Base-by-base conservation (phyloP, 2,329 filamentous ascomycete species). In the Phaeomoniella chlamydospora region DNA sequence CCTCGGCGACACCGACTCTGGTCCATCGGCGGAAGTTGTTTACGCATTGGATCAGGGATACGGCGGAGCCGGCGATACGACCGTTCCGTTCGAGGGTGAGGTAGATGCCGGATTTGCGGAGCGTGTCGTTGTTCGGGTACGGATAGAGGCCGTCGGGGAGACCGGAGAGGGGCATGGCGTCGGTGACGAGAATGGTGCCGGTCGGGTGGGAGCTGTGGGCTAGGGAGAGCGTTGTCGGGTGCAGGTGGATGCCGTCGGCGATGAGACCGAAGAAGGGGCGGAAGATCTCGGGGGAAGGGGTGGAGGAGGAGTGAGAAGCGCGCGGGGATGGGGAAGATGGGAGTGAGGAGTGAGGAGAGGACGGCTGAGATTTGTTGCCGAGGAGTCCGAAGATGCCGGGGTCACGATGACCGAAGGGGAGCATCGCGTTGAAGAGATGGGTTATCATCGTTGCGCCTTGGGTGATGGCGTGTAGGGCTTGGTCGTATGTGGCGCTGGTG, bases 401-500 rank as follows among this genome's bases (percentile, higher is more conserved):
- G 56, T 94, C 86, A 39, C 87, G 80, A 64, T 94, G 85, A 55
- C 90, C 83, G 35, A 93, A 73, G 11, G 85, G 85, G 1, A 77
- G 72, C 86, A 94, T 94, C 16, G 86, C 86, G 54, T 94, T 94
- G 72, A 93, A 94, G 2, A 94, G 68, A 51, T 94, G 86, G 0
- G 86, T 94, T 45, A 94, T 81, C 83, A 92, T 93, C 34, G 72
- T 81, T 2, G 82, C 83, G 35, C 86, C 86, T 4, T 75, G 68
- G n/a, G 63, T 65, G 3, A 90, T 71, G 14, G 82, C 81, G 3
- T 64, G 59, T 3, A 78, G 74, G 1, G 82, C 84, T 52, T 88
- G 70, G 56, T 92, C 83, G 52, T 88, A 93, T 0, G 80, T 84
- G 11, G 85, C 81, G 54, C 92, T 83, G 0, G 84, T 85, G 59